phyloP scores from a whole-genome alignment of 495 filamentous ascomycete genomes.

The Hypoxylon fuscum region DNA sequence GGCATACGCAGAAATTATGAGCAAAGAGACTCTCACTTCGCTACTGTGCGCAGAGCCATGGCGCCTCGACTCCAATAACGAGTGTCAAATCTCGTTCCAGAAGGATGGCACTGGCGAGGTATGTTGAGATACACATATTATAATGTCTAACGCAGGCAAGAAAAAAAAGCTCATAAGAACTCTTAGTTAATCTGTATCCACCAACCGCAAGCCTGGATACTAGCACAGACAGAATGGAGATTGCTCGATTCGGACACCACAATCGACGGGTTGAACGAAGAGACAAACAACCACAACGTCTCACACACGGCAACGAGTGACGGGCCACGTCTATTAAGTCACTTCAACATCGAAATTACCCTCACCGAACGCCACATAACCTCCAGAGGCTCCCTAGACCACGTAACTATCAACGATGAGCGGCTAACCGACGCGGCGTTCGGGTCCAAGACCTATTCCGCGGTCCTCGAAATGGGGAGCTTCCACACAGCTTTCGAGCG shows the following conservation, averaged over 20 bases:
- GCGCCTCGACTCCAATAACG: slow-evolving; percentile 6
- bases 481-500: slow-evolving; percentile 7
- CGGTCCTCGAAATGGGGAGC: background rate
- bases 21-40: slow-evolving; percentile 1
- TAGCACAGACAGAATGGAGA: background rate
- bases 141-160: background rate
- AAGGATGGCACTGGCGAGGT: background rate
- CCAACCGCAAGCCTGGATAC: background rate
- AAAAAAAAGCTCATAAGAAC: background rate
- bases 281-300: background rate
- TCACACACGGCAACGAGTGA: background rate
- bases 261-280: background rate
- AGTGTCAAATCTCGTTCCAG: slow-evolving; percentile 1
- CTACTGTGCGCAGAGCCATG: slow-evolving; percentile 1
- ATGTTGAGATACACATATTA: background rate
- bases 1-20: background rate
- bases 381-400: background rate
- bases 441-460: background rate
- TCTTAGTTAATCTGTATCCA: background rate
- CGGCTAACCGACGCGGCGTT: slow-evolving; percentile 3
- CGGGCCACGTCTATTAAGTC: background rate
- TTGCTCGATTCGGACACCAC: background rate
- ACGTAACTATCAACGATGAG: background rate
- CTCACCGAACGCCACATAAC: background rate
- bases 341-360: background rate